Conservation (phyloP, 2,329 filamentous ascomycete species). For the Xylaria sp. region DNA sequence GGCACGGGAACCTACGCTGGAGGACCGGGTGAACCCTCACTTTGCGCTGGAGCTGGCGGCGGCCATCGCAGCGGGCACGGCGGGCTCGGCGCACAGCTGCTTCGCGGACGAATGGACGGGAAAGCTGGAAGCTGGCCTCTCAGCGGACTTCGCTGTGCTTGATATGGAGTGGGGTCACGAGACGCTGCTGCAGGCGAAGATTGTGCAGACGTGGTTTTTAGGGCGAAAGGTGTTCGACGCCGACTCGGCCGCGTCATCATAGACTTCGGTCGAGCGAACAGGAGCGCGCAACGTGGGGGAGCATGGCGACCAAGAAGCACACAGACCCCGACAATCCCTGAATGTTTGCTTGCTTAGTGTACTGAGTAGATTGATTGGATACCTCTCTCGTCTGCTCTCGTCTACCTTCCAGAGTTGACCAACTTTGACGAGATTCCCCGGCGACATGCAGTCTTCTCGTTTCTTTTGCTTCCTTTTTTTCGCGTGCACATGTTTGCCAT, state of each 20-base stretch:
- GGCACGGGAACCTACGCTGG: constrained; percentile 53
- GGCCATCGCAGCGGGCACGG: constrained; percentile 55
- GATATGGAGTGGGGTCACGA: constrained; percentile 55
- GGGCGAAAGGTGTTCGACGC: constrained; percentile 52
- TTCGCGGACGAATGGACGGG: constrained; percentile 57
- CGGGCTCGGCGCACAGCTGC: constrained; percentile 57
- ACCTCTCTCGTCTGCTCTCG: neutral
- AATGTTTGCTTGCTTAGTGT: constrained; percentile 17
- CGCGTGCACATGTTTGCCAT: neutral
- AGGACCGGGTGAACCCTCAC: constrained; percentile 53
- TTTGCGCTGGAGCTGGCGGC: constrained; percentile 55
- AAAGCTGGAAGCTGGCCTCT: constrained; percentile 55
- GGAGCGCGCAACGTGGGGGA: constrained; percentile 20
- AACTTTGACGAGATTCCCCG: neutral
- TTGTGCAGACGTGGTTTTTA: constrained; percentile 56
- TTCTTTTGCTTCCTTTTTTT: neutral
- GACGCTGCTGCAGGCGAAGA: constrained; percentile 53
- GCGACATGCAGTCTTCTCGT: neutral
- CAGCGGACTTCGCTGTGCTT: constrained; percentile 60
- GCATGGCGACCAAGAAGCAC: constrained; percentile 10
- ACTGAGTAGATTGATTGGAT: neutral
- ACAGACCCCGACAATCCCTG: constrained; percentile 11
- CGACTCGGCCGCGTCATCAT: constrained; percentile 21
- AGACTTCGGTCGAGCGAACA: constrained; percentile 15
- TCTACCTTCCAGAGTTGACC: neutral